Base-by-base conservation (phyloP, 495 filamentous ascomycete species). In the Elaphomyces granulatus region DNA sequence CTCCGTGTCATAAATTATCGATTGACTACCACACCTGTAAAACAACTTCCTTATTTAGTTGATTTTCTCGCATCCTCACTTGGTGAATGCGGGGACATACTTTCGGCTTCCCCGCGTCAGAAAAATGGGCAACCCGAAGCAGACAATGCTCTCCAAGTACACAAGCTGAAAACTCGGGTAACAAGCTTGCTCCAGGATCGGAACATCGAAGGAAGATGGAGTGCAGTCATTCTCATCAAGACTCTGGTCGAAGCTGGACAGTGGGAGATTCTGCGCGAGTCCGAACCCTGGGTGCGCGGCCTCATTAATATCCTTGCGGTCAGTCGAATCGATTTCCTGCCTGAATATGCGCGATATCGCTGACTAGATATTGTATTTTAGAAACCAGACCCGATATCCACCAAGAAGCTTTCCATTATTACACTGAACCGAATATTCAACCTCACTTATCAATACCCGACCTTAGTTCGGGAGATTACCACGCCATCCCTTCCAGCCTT, bases 401-500 rank as follows among this genome's bases (percentile, higher is more conserved):
- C 74, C 3, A 84, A 84, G 53, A 77, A 77, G 54, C 63, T 93
- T 44, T 71, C 68, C 51, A 66, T 92, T 20, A 72, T 90, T 40
- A 73, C 81, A 18, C 52, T 93, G 43, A 82, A 81, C 15, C 78
- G 80, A 46, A 86, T 92, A 41, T 93, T 84, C 66, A 67, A 76
- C 39, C 67, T 87, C 16, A 80, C 83, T 40, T 84, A 85, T 47
- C 74, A 76, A 37, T 81, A 85, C 59, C 81, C 77, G 30, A 86
- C 81, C 14, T 66, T 93, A 16, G 67, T 87, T n/a, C 68, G 86
- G 47, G 86, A 94, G 52, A 81, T 92, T 45, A 86, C 83, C 1
- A 92, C 85, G 2, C 87, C 87, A 8, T 80, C 75, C 14, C 65
- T 95, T 10, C 76, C 82, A 12, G 62, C 67, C 3, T 92, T 85